Percentiles rank a stretch among this genome's conserved stretches.
These are phyloP conservation scores for Globisporangium nagaii DNA, from an alignment of 352 stramenopile species.

Conservation along the genomic window DNA sequence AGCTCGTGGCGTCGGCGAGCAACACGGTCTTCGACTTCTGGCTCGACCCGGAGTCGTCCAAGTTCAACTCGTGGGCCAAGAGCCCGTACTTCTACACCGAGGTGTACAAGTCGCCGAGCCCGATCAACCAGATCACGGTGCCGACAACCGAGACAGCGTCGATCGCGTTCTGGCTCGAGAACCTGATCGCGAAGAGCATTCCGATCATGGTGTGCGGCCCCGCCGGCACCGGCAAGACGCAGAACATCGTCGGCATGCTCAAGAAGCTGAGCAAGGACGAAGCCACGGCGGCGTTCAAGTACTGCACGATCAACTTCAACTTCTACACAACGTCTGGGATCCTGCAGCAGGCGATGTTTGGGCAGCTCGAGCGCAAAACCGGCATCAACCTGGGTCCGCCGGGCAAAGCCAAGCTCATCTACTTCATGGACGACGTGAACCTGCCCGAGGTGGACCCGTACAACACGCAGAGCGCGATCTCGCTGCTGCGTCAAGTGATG, in stretches of 20 bases:
- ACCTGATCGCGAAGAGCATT: constrained; percentile 86
- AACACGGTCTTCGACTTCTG: constrained; percentile 98
- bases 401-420: constrained; percentile 91
- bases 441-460: constrained; percentile 94
- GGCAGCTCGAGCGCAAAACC: constrained; percentile 94
- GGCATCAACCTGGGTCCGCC: constrained; percentile 91
- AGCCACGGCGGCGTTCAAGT: constrained; percentile 73
- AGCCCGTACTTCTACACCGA: constrained; percentile 93
- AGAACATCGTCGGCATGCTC: constrained; percentile 93
- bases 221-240: constrained; percentile 93
- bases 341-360: constrained; percentile 91
- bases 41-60: constrained; percentile 88
- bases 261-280: constrained; percentile 90
- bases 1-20: constrained; percentile 88
- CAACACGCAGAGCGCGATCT: constrained; percentile 95
- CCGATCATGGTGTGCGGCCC: constrained; percentile 94
- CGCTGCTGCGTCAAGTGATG: constrained; percentile 93
- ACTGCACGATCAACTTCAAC: constrained; percentile 96
- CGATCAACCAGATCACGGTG: constrained; percentile 89
- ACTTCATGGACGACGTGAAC: constrained; percentile 97
- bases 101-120: constrained; percentile 78
- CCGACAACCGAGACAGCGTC: constrained; percentile 94
- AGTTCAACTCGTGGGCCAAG: constrained; percentile 95
- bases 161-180: constrained; percentile 95
- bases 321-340: constrained; percentile 95